A percentile compares a stretch with the other conserved stretches of the same genome.
These are phyloP conservation scores for Neurospora sublineolata DNA, from an alignment of 495 filamentous ascomycete genomes.

Conservation along the genomic window DNA sequence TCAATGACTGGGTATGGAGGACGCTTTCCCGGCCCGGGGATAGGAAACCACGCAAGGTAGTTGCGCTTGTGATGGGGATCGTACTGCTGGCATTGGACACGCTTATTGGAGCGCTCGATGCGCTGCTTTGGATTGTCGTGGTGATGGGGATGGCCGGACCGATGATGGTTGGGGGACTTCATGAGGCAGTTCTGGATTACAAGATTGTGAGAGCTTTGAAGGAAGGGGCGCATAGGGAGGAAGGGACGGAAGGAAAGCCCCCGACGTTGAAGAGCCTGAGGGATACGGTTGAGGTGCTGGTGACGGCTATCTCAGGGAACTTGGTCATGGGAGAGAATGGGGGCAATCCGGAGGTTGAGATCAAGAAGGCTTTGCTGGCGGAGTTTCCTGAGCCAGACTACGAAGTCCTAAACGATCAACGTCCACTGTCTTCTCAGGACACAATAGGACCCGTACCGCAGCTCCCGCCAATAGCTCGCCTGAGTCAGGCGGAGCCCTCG, in stretches of 20 bases:
- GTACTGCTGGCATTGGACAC: background rate
- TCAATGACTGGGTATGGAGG: background rate
- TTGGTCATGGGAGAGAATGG: background rate
- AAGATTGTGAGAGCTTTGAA: background rate
- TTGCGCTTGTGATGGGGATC: background rate
- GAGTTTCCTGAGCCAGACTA: background rate
- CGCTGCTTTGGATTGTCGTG: slow-evolving; percentile 1
- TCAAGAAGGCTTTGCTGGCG: background rate
- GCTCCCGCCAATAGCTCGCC: background rate
- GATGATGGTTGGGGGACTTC: slow-evolving; percentile 1
- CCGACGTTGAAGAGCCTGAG: background rate
- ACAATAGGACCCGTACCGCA: background rate
- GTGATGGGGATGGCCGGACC: slow-evolving; percentile 1
- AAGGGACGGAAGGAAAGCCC: background rate
- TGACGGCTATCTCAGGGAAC: background rate
- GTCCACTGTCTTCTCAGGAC: background rate
- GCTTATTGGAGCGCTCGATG: background rate
- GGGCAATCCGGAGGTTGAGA: background rate
- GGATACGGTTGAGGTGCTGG: background rate
- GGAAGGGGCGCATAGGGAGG: background rate
- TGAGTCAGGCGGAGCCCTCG: background rate
- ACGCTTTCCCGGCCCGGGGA: background rate
- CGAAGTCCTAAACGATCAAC: background rate
- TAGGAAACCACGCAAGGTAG: background rate
- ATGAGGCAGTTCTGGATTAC: slow-evolving; percentile 1